phyloP scores from a whole-genome alignment of 441 rosid genomes.

The Geranium incanum region DNA sequence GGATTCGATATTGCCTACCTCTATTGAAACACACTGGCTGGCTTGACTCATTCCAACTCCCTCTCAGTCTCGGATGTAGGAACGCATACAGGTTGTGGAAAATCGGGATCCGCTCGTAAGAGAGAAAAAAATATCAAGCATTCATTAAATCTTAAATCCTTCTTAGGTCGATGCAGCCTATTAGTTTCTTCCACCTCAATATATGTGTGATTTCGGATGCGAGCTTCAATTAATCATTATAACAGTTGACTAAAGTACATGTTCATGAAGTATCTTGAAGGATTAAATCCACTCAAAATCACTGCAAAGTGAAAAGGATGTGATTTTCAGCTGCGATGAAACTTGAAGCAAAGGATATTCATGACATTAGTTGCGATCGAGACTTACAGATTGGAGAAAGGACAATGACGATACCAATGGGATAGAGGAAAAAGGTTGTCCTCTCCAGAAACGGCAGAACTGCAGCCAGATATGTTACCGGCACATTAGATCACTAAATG shows the following conservation, averaged over 20 bases:
- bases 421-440: constrained; percentile 91
- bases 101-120: not conserved
- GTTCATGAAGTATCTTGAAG: constrained; percentile 93
- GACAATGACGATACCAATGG: constrained; percentile 67
- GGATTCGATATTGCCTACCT: not conserved
- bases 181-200: constrained; percentile 16
- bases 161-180: constrained; percentile 20
- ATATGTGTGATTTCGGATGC: constrained; percentile 17
- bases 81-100: not conserved
- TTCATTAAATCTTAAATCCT: constrained; percentile 9
- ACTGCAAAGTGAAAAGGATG: constrained; percentile 41
- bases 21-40: not conserved
- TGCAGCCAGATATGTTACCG: constrained; percentile 30
- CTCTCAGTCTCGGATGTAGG: not conserved
- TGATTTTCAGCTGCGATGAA: constrained; percentile 12
- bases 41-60: not conserved
- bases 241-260: constrained; percentile 73
- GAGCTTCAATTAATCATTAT: constrained; percentile 29
- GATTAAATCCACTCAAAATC: constrained; percentile 90
- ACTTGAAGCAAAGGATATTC: not conserved
- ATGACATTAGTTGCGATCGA: constrained; percentile 4
- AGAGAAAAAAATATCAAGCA: not conserved
- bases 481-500: not conserved
- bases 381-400: constrained; percentile 87
- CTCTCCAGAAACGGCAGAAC: constrained; percentile 94